Percentiles rank a stretch among this genome's conserved stretches.
These are phyloP conservation scores for Pontederia paniculata DNA, from an alignment of 176 grass and related monocot genomes.

Conservation along the genomic window DNA sequence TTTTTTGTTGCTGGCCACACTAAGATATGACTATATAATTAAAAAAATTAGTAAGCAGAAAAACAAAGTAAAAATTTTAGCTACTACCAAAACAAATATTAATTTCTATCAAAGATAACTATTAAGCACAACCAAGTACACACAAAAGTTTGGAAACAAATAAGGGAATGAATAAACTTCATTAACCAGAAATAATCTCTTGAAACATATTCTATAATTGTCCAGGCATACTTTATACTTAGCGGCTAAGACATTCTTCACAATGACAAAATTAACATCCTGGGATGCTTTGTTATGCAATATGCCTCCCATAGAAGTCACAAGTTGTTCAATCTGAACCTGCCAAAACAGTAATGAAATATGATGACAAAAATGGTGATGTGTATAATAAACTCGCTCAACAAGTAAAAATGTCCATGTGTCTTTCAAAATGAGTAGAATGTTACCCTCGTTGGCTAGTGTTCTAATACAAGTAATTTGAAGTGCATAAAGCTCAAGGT, in stretches of 20 bases:
- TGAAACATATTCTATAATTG: not conserved
- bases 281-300: slow-evolving; percentile 35
- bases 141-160: not conserved
- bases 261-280: slow-evolving; percentile 82
- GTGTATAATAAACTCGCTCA: not conserved
- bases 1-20: too few relatives aligned
- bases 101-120: too few relatives aligned
- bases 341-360: slow-evolving; percentile 31
- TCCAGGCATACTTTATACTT: slow-evolving; percentile 83
- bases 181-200: not conserved
- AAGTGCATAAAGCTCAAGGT: too few relatives aligned
- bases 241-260: slow-evolving; percentile 64
- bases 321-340: slow-evolving; percentile 58
- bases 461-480: not conserved
- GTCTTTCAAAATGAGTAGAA: not conserved
- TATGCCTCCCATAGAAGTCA: slow-evolving; percentile 74
- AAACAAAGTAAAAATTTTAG: too few relatives aligned
- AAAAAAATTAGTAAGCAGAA: too few relatives aligned
- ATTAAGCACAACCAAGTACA: too few relatives aligned
- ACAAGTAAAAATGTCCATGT: not conserved
- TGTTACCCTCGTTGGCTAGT: not conserved
- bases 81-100: too few relatives aligned
- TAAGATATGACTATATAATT: too few relatives aligned
- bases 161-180: not conserved
- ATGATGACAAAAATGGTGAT: not conserved